Conservation (phyloP, 495 filamentous ascomycete species). For the Viridothelium virens region DNA sequence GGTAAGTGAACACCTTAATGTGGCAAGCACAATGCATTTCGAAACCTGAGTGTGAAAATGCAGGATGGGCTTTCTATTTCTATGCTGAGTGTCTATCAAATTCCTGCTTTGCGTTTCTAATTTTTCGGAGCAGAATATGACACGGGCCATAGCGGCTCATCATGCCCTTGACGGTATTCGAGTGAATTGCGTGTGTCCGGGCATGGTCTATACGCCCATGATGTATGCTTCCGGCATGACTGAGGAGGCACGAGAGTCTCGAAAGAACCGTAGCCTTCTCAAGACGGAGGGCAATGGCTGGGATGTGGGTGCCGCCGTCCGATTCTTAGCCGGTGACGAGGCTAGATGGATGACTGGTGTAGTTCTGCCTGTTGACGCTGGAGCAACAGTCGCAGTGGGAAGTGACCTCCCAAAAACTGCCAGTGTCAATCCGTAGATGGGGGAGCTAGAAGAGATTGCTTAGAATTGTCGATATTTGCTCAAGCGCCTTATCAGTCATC, state of each 20-base stretch:
- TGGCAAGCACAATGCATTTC: background rate
- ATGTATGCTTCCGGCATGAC: constrained; percentile 28
- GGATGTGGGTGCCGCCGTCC: constrained; percentile 26
- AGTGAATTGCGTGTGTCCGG: constrained; percentile 25
- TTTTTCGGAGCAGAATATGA: constrained; percentile 22
- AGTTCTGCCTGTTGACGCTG: constrained; percentile 24
- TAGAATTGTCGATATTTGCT: background rate
- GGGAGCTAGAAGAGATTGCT: background rate
- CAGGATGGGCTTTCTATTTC: too few relatives aligned
- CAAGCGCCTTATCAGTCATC: constrained; percentile 11
- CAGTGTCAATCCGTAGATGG: background rate
- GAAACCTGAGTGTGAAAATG: background rate
- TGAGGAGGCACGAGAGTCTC: constrained; percentile 23
- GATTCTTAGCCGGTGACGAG: constrained; percentile 26
- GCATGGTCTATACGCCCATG: constrained; percentile 30
- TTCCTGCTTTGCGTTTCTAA: background rate
- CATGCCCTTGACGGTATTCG: constrained; percentile 23
- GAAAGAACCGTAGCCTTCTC: constrained; percentile 25
- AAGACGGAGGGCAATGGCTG: constrained; percentile 28
- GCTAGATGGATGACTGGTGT: constrained; percentile 29
- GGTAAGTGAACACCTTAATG: constrained; percentile 10
- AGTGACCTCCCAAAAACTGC: constrained; percentile 14
- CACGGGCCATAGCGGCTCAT: constrained; percentile 25
- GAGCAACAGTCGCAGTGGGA: constrained; percentile 25
- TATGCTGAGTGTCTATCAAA: too few relatives aligned